These are phyloP conservation scores for Diaporthe sp. DNA, from an alignment of 2,329 filamentous ascomycete species.

Conservation along the genomic window DNA sequence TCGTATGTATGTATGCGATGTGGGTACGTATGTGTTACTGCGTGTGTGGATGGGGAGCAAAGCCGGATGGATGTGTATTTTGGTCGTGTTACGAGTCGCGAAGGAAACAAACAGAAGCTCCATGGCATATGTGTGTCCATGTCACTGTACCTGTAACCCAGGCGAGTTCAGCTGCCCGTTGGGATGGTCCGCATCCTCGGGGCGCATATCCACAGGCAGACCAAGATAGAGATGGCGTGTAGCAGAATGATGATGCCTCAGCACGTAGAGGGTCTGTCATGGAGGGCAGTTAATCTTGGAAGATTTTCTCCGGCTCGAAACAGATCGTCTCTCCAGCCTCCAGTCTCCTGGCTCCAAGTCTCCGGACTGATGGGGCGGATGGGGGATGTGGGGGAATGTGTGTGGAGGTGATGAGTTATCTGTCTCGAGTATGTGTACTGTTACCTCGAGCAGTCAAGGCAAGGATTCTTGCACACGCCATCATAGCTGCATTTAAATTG, in stretches of 20 bases:
- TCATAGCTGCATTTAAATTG: conserved; percentile 5
- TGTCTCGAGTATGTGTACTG: not conserved
- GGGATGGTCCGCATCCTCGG: conserved; percentile 28
- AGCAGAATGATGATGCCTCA: conserved; percentile 18
- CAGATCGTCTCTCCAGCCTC: not conserved
- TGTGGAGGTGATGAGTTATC: conserved; percentile 5
- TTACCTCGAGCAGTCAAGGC: not conserved
- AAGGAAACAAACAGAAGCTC: conserved; percentile 4
- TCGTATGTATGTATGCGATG: conserved; percentile 4
- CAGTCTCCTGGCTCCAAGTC: conserved; percentile 1
- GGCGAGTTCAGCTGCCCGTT: conserved; percentile 25
- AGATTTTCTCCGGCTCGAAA: conserved; percentile 18
- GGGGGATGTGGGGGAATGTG: not conserved
- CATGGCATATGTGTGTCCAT: not conserved
- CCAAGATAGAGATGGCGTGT: conserved; percentile 23
- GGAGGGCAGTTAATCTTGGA: conserved; percentile 28
- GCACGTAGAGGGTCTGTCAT: not conserved
- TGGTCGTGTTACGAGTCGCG: conserved; percentile 26
- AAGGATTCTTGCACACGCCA: not conserved
- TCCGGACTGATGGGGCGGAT: not conserved
- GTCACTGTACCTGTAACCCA: conserved; percentile 28
- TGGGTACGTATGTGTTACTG: not conserved
- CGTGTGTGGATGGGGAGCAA: not conserved
- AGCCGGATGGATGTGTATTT: conserved; percentile 1
- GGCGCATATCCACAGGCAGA: conserved; percentile 31